Percentiles rank a stretch among this genome's conserved stretches.
phyloP scores from a whole-genome alignment of 352 stramenopile species.

The Globisporangium paddicum region DNA sequence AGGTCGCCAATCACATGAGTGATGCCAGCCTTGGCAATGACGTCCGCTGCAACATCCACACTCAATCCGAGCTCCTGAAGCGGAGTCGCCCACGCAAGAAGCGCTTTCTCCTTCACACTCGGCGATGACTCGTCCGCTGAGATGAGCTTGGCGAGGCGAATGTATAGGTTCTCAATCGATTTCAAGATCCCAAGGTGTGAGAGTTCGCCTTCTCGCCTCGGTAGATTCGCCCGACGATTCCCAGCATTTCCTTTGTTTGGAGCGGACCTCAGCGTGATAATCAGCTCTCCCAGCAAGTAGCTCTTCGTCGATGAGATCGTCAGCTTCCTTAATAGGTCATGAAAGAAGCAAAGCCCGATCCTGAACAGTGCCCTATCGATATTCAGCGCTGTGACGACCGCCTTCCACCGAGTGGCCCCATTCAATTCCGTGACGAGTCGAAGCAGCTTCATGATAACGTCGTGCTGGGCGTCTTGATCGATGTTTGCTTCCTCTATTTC shows the following conservation, averaged over 20 bases:
- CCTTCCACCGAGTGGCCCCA: constrained; percentile 6
- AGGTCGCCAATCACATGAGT: constrained; percentile 8
- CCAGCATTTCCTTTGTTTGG: neutral
- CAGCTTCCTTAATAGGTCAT: constrained; percentile 50
- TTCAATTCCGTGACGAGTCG: constrained; percentile 15
- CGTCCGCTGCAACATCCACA: constrained; percentile 2
- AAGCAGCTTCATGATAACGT: constrained; percentile 8
- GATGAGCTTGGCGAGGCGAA: constrained; percentile 36
- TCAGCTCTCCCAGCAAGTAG: constrained; percentile 33
- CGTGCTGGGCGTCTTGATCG: neutral
- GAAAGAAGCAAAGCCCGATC: constrained; percentile 36
- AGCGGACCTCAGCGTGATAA: neutral
- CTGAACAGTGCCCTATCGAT: constrained; percentile 18
- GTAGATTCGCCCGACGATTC: neutral
- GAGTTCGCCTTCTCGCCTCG: neutral
- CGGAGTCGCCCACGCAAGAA: constrained; percentile 31
- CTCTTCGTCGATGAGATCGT: constrained; percentile 38
- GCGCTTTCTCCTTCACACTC: constrained; percentile 36
- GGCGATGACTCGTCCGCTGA: constrained; percentile 31
- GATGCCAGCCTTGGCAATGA: constrained; percentile 18
- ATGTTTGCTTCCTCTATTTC: neutral
- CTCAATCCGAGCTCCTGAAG: constrained; percentile 3
- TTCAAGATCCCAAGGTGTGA: constrained; percentile 4
- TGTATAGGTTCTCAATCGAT: constrained; percentile 51
- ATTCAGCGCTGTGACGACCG: constrained; percentile 6